Base-by-base conservation (phyloP, 768 basidiomycete species). In the Hygrophorus russula region DNA sequence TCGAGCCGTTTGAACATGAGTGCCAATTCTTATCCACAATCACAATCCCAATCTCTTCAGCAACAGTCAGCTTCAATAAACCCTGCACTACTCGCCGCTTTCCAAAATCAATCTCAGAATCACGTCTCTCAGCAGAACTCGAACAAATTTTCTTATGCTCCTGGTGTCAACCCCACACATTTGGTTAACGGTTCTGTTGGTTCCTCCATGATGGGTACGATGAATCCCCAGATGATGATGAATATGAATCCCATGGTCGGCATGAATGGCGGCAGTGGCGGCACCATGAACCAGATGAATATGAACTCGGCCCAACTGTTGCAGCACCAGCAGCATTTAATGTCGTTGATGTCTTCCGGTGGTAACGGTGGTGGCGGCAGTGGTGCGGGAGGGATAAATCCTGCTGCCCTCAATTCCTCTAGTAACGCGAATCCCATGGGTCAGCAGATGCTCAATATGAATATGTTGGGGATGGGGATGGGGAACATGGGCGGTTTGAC, bases 261-360 rank as follows among this genome's bases (percentile, higher is more conserved):
- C 24, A 44, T 44, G 43, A 38, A 36, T 13, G 27, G 20, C 34
- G 36, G 34, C 43, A 35, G 10, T 30, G 40, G 19, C 20, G 43
- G 36, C 39, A 31, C 18, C 20, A 10, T 33, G 29, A 48, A 48
- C 19, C 44, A 46, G 29, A 32, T 30, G 28, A 10, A 39, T 20
- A 54, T 66, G 47, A 65, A 62, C 0, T 64, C 64, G 8, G 61
- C 64, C 0, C 64, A 65, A 39, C 52, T 65, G 9, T 50, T 65
- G 8, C 64, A 66, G 31, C 64, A 66, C 34, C 58, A 61, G 41
- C 44, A 48, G 6, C 47, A 39, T 24, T 24, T 24, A 24, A 24
- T 24, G 24, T 3, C 24, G 24, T 24, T 24, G 24, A 24, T 24
- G 24, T 24, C 24, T 24, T 24, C 24, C 29, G 34, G 15, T 19